phyloP scores from a whole-genome alignment of 2,329 filamentous ascomycete genomes.

The Arthrobotrys iridis region DNA sequence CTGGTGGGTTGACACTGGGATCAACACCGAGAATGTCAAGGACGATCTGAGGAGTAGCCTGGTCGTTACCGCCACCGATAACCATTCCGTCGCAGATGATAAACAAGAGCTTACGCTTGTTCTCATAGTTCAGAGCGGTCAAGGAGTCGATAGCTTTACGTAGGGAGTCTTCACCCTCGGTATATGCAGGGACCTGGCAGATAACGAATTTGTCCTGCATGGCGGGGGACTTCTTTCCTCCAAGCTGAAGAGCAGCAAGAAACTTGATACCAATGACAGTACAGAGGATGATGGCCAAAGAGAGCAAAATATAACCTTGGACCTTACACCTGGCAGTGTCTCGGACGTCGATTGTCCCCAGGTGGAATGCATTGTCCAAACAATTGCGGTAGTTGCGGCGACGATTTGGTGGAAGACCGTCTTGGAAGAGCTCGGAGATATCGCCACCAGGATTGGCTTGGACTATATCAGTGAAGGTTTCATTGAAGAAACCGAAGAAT shows the following conservation, averaged over 20 bases:
- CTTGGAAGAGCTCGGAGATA: constrained; percentile 74
- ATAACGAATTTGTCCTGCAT: constrained; percentile 99
- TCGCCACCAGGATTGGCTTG: constrained; percentile 81
- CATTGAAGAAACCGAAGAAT: constrained; percentile 77
- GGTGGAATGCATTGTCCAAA: constrained; percentile 82
- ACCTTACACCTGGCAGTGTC: constrained; percentile 78
- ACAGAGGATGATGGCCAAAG: constrained; percentile 85
- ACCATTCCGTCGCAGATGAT: constrained; percentile 98
- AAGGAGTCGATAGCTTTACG: constrained; percentile 93
- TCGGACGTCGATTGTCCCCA: constrained; percentile 86
- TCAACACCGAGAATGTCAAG: constrained; percentile 97
- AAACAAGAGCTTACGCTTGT: constrained; percentile 95
- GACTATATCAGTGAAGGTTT: constrained; percentile 73
- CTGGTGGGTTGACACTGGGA: constrained; percentile 93
- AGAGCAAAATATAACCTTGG: constrained; percentile 89
- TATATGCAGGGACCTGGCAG: constrained; percentile 96
- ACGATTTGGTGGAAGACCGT: constrained; percentile 64
- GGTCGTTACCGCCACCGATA: constrained; percentile 93
- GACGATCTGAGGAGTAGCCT: constrained; percentile 96
- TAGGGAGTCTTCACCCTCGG: constrained; percentile 94
- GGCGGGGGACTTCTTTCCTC: constrained; percentile 85
- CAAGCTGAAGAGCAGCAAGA: constrained; percentile 89
- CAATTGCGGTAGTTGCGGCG: constrained; percentile 77
- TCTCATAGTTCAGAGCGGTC: constrained; percentile 94
- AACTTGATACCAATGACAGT: constrained; percentile 87